Evolutionary conservation across 2,329 filamentous ascomycete genomes (phyloP).

Genomic region (Nectriaceae sp.): DNA sequence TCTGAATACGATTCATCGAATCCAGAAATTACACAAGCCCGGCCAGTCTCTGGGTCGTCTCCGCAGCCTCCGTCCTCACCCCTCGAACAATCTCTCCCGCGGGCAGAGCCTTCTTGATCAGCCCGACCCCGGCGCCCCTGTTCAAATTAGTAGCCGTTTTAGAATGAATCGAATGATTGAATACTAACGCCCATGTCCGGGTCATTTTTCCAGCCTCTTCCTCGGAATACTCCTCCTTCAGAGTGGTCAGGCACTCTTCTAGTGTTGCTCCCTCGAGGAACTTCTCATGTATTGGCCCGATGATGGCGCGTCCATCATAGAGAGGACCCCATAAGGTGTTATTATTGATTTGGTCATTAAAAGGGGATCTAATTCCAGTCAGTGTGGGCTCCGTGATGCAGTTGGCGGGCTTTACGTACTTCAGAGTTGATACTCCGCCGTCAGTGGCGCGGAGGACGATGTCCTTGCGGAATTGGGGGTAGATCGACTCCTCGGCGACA

Average conservation of each 20-base stretch:
- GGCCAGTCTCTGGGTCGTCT: slow-evolving; percentile 34
- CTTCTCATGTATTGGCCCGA: slow-evolving; percentile 41
- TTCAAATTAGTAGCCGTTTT: neutral
- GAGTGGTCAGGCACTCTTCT: slow-evolving; percentile 42
- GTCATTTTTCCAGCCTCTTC: slow-evolving; percentile 35
- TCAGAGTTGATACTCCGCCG: slow-evolving; percentile 47
- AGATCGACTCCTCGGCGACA: slow-evolving; percentile 44
- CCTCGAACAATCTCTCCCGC: slow-evolving; percentile 47
- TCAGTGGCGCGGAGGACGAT: slow-evolving; percentile 43
- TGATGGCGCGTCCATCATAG: slow-evolving; percentile 48
- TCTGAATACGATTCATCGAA: neutral
- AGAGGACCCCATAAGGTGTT: slow-evolving; percentile 41
- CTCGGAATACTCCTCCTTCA: slow-evolving; percentile 39
- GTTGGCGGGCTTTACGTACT: slow-evolving; percentile 32
- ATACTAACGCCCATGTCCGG: slow-evolving; percentile 43
- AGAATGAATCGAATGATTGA: no score
- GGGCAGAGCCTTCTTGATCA: slow-evolving; percentile 43
- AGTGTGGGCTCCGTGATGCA: slow-evolving; percentile 1
- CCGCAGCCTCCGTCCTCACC: slow-evolving; percentile 39
- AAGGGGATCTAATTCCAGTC: slow-evolving; percentile 33
- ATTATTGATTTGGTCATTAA: slow-evolving; percentile 44
- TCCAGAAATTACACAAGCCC: slow-evolving; percentile 9
- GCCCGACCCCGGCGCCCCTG: slow-evolving; percentile 46
- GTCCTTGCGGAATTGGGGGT: slow-evolving; percentile 42
- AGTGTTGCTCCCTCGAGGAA: slow-evolving; percentile 41